These are phyloP conservation scores for Lichtheimia ramosa DNA, from an alignment of 371 early-diverging fungal genomes.

Conservation along the genomic window DNA sequence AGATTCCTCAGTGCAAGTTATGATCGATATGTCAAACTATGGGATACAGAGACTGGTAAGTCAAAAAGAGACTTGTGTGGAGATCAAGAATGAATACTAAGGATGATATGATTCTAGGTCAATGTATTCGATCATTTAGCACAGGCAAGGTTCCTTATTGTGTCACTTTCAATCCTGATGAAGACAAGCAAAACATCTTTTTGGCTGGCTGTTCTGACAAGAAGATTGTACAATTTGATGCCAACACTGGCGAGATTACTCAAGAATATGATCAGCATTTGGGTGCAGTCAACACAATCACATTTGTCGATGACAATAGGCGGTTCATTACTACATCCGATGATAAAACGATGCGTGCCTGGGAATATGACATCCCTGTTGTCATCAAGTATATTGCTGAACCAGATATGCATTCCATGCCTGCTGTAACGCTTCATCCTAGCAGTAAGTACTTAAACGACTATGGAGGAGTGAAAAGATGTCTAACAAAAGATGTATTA, in stretches of 20 bases:
- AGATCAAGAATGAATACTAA: background rate
- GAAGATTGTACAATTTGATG: conserved; percentile 89
- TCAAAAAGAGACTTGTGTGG: background rate
- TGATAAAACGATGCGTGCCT: conserved; percentile 95
- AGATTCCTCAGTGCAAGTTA: conserved; percentile 88
- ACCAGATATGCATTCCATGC: conserved; percentile 95
- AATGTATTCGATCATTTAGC: conserved; percentile 81
- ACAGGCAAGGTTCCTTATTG: conserved; percentile 87
- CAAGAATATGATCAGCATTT: conserved; percentile 97
- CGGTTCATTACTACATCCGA: conserved; percentile 95
- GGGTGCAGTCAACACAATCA: conserved; percentile 94
- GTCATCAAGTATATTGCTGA: conserved; percentile 97
- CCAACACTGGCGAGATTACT: conserved; percentile 75
- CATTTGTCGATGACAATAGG: conserved; percentile 93
- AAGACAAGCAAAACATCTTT: conserved; percentile 80
- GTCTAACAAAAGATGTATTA: conserved; percentile 25
- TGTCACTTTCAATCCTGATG: conserved; percentile 87
- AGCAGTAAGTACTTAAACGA: conserved; percentile 64
- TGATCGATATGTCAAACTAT: conserved; percentile 90
- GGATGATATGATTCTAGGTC: conserved; percentile 30
- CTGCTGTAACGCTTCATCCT: conserved; percentile 86
- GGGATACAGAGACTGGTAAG: conserved; percentile 95
- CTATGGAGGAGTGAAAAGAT: background rate
- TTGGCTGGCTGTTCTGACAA: conserved; percentile 93
- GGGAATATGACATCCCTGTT: conserved; percentile 97